A percentile compares a stretch with the other conserved stretches of the same genome.
phyloP scores from a whole-genome alignment of 2,329 filamentous ascomycete genomes.

The Blastomyces parvus region DNA sequence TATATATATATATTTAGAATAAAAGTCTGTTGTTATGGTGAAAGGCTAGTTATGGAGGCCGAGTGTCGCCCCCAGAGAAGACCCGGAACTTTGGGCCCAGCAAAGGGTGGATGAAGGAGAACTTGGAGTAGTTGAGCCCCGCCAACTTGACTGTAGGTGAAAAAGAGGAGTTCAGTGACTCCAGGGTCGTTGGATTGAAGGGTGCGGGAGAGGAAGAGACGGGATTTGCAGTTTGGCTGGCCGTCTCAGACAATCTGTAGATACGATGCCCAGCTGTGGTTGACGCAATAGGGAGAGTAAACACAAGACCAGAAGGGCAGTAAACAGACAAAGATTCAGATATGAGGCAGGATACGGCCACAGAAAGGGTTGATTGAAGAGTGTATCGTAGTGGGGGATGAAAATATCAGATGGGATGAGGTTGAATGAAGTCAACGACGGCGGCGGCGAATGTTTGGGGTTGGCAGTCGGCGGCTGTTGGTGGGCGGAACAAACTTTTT shows the following conservation, averaged over 20 bases:
- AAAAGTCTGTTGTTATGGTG: slow-evolving; percentile 25
- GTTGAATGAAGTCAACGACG: no score
- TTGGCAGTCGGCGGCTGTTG: not conserved
- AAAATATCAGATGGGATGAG: not conserved
- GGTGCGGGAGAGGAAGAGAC: slow-evolving; percentile 7
- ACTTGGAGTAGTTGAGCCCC: slow-evolving; percentile 62
- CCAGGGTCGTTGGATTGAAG: slow-evolving; percentile 28
- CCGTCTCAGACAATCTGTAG: not conserved
- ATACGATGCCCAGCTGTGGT: not conserved
- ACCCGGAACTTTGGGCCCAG: slow-evolving; percentile 88
- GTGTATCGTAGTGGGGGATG: not conserved
- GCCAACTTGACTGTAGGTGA: slow-evolving; percentile 77
- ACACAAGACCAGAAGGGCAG: not conserved
- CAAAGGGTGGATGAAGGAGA: slow-evolving; percentile 76
- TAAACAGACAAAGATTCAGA: not conserved
- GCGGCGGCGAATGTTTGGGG: not conserved
- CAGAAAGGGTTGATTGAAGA: not conserved
- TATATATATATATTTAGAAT: slow-evolving; percentile 21
- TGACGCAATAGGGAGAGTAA: not conserved
- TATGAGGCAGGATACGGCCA: not conserved
- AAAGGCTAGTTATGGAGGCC: slow-evolving; percentile 80
- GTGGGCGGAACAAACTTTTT: slow-evolving; percentile 1
- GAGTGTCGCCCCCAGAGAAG: slow-evolving; percentile 92
- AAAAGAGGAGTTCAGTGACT: slow-evolving; percentile 31
- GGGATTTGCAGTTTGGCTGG: not conserved